Evolutionary conservation across 2,329 filamentous ascomycete genomes (phyloP).

Genomic region (Colletotrichum sp.): DNA sequence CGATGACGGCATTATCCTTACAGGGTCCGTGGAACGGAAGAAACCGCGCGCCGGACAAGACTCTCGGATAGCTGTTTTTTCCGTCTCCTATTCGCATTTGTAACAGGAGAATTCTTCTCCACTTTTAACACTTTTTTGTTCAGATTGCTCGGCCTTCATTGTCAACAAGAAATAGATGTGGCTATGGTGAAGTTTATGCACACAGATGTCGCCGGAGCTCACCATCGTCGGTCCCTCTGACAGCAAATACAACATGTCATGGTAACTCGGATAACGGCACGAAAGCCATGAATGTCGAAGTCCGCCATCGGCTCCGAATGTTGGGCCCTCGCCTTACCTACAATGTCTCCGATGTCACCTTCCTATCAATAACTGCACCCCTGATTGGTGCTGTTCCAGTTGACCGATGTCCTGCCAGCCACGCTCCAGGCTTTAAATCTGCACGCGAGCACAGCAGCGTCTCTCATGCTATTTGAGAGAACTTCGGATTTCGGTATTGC

Average conservation of each 20-base stretch:
- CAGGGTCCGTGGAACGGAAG: not conserved
- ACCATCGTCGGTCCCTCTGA: not conserved
- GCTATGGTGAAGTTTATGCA: not conserved
- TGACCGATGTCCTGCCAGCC: not conserved
- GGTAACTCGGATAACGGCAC: not conserved
- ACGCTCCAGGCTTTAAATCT: not conserved
- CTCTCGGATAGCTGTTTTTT: not conserved
- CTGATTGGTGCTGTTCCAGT: not conserved
- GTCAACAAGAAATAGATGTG: not conserved
- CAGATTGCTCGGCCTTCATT: not conserved
- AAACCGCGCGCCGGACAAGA: not conserved
- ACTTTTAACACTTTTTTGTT: not conserved
- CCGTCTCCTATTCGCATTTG: not conserved
- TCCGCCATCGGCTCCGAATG: not conserved
- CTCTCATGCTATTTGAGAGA: not conserved
- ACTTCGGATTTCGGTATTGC: not conserved
- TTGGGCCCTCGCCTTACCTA: not conserved
- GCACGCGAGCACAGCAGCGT: not conserved
- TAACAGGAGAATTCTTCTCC: not conserved
- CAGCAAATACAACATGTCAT: not conserved
- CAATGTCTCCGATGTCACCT: not conserved
- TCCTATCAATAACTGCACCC: not conserved
- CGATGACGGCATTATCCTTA: conserved; percentile 12
- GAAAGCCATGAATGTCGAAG: not conserved
- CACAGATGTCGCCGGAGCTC: not conserved